Conservation (phyloP, 2,329 filamentous ascomycete species). For the Mollisia scopiformis region DNA sequence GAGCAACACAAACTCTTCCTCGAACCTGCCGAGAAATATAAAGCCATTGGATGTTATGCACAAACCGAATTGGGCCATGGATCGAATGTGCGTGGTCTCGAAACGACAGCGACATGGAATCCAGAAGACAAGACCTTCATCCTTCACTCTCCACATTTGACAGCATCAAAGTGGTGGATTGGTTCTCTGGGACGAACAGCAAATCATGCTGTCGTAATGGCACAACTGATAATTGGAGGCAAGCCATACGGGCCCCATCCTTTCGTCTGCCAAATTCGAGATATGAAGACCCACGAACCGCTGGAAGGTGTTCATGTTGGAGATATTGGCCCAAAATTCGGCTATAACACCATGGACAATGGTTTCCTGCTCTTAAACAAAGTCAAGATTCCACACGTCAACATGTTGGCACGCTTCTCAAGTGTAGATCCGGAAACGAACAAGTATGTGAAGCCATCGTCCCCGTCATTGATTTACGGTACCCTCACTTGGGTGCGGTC, state of each 20-base stretch:
- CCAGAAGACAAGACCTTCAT: slow-evolving; percentile 73
- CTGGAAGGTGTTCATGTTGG: slow-evolving; percentile 73
- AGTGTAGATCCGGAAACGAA: slow-evolving; percentile 68
- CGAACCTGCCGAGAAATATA: slow-evolving; percentile 67
- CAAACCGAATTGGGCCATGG: slow-evolving; percentile 82
- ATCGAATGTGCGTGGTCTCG: slow-evolving; percentile 69
- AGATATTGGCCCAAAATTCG: slow-evolving; percentile 81
- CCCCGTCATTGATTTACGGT: slow-evolving; percentile 71
- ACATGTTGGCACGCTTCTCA: slow-evolving; percentile 75
- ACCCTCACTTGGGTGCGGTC: slow-evolving; percentile 77
- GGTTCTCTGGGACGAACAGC: slow-evolving; percentile 76
- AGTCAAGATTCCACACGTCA: slow-evolving; percentile 73
- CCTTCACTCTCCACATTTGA: slow-evolving; percentile 73
- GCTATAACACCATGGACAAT: slow-evolving; percentile 75
- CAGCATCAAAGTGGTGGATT: slow-evolving; percentile 85
- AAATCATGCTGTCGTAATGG: slow-evolving; percentile 79
- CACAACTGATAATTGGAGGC: slow-evolving; percentile 70
- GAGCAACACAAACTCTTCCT: slow-evolving; percentile 77
- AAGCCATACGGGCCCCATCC: slow-evolving; percentile 75
- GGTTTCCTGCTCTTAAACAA: slow-evolving; percentile 79
- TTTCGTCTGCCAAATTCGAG: slow-evolving; percentile 76
- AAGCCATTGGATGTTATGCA: slow-evolving; percentile 78
- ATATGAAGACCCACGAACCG: slow-evolving; percentile 70
- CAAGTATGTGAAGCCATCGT: slow-evolving; percentile 68
- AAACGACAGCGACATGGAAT: slow-evolving; percentile 63